Evolutionary conservation across 2,329 filamentous ascomycete species (phyloP).

Genomic region (Fusarium devonianum): DNA sequence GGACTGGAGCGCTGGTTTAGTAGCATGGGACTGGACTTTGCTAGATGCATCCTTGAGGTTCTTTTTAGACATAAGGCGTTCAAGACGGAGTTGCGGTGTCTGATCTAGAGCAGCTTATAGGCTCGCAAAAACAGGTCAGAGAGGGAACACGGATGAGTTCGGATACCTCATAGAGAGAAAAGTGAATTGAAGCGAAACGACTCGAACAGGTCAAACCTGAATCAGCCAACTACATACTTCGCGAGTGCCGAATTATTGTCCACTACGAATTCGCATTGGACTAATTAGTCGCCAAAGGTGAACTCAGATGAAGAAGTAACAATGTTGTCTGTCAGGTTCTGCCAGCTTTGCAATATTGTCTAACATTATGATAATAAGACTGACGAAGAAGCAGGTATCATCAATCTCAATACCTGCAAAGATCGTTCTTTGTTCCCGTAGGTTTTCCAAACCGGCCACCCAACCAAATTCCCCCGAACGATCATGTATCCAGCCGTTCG

Average conservation of each 20-base stretch:
- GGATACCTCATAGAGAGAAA: slow-evolving; percentile 29
- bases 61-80: slow-evolving; percentile 17
- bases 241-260: no score
- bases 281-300: no score
- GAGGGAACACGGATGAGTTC: background rate
- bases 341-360: background rate
- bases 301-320: background rate
- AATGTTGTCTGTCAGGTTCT: background rate
- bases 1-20: background rate
- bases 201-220: background rate
- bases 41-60: slow-evolving; percentile 8
- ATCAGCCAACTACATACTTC: background rate
- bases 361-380: slow-evolving; percentile 5
- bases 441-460: slow-evolving; percentile 5
- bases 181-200: slow-evolving; percentile 2
- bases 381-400: slow-evolving; percentile 23
- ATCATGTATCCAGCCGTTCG: background rate
- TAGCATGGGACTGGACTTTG: slow-evolving; percentile 1
- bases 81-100: slow-evolving; percentile 4
- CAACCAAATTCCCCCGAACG: background rate
- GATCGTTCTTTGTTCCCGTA: slow-evolving; percentile 9
- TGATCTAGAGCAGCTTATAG: slow-evolving; percentile 3
- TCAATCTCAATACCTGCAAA: slow-evolving; percentile 7
- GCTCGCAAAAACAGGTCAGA: slow-evolving; percentile 3
- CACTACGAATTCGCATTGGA: no score